Conservation (phyloP, 805 yeast genomes). For the Kuraishia molischiana region DNA sequence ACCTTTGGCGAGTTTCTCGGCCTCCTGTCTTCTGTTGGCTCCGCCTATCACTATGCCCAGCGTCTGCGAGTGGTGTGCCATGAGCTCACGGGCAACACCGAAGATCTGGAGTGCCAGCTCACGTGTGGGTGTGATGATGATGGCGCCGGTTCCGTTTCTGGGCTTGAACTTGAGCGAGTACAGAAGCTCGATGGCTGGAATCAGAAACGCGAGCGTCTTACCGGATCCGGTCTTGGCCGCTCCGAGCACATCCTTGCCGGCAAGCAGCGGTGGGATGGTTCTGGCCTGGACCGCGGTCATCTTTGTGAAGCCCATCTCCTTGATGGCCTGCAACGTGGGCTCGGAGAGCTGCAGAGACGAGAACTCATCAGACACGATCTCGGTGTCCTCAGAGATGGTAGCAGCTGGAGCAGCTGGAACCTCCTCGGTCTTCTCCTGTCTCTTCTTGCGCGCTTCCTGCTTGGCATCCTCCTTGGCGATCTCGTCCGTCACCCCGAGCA, state of each 20-base stretch:
- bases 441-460: conserved; percentile 12
- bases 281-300: conserved; percentile 95
- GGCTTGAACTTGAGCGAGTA: conserved; percentile 92
- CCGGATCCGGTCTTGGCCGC: conserved; percentile 99
- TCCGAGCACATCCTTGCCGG: conserved; percentile 95
- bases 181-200: conserved; percentile 92
- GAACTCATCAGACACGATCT: conserved; percentile 22
- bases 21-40: conserved; percentile 95
- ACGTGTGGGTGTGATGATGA: conserved; percentile 94
- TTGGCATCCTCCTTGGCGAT: conserved; percentile 12
- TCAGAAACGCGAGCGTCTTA: conserved; percentile 88
- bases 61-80: conserved; percentile 88
- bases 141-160: conserved; percentile 95
- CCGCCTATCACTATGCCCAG: conserved; percentile 98
- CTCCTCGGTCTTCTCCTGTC: conserved; percentile 19
- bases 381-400: conserved; percentile 10
- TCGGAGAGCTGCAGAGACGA: conserved; percentile 59
- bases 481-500: conserved; percentile 35
- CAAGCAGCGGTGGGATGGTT: conserved; percentile 92
- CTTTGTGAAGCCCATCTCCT: conserved; percentile 78
- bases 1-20: conserved; percentile 88
- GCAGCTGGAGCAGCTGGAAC: conserved; percentile 6
- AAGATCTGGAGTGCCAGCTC: conserved; percentile 96
- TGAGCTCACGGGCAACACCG: conserved; percentile 92
- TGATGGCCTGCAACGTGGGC: conserved; percentile 74